These are phyloP conservation scores for Cyberlindnera amylophila DNA, from an alignment of 805 yeast genomes.

Conservation along the genomic window DNA sequence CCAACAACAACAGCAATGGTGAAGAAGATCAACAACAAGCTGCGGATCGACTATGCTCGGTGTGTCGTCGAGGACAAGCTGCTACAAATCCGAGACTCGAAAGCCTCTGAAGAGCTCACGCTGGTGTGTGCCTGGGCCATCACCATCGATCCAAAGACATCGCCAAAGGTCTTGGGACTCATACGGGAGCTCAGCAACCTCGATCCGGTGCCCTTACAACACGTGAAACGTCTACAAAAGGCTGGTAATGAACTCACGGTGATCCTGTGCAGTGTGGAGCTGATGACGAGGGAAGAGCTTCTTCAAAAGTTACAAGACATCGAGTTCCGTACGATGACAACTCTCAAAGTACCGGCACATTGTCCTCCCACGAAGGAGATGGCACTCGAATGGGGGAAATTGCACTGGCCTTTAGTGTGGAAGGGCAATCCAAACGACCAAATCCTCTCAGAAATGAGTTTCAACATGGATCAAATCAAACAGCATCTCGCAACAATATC, in stretches of 20 bases:
- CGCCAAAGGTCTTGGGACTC: conserved; percentile 24
- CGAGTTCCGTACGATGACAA: conserved; percentile 18
- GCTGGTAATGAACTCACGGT: conserved; percentile 31
- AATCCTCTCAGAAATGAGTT: conserved; percentile 49
- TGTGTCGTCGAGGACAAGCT: conserved; percentile 43
- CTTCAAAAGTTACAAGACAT: conserved; percentile 19
- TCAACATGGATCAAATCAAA: conserved; percentile 44
- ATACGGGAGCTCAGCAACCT: conserved; percentile 24
- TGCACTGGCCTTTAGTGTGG: conserved; percentile 90
- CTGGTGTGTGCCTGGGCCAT: conserved; percentile 46
- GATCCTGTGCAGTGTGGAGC: conserved; percentile 40
- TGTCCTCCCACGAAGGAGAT: conserved; percentile 73
- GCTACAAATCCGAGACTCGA: conserved; percentile 38
- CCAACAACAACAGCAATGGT: too few species aligned
- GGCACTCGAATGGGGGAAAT: conserved; percentile 58
- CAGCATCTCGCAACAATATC: conserved; percentile 30
- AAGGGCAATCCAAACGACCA: conserved; percentile 85
- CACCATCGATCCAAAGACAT: conserved; percentile 36
- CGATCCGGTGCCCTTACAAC: conserved; percentile 32
- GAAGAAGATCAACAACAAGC: conserved; percentile 31
- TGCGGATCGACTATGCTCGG: conserved; percentile 41
- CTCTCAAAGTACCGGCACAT: conserved; percentile 47
- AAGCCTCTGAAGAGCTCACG: conserved; percentile 22
- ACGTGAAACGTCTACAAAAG: conserved; percentile 55
- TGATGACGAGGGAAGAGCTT: conserved; percentile 28